A percentile compares a stretch with the other conserved stretches of the same genome.
These are phyloP conservation scores for Paecilomyces dactylethromorphus DNA, from an alignment of 2,329 filamentous ascomycete species.

Conservation along the genomic window DNA sequence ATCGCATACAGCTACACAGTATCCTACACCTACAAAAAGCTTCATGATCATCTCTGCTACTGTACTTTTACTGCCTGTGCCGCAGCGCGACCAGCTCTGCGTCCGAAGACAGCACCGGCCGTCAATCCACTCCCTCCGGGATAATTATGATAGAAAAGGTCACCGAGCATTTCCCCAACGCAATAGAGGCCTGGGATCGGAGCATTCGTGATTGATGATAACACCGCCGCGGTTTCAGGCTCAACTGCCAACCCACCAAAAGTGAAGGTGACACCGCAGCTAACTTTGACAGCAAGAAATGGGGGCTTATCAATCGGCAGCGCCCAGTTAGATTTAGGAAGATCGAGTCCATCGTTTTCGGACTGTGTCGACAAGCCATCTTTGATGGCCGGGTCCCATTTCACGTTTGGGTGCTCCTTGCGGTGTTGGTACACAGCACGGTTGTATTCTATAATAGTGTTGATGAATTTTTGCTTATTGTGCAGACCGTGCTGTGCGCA, in stretches of 20 bases:
- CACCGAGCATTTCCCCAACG: background rate
- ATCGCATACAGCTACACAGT: no score
- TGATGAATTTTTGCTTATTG: constrained; percentile 41
- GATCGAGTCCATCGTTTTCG: constrained; percentile 29
- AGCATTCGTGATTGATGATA: no score
- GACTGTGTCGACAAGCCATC: constrained; percentile 59
- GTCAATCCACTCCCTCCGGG: background rate
- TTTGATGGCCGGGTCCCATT: constrained; percentile 55
- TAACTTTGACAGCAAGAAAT: constrained; percentile 58
- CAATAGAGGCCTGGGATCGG: constrained; percentile 23
- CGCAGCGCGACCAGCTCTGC: no score
- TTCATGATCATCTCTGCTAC: no score
- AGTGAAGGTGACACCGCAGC: constrained; percentile 61
- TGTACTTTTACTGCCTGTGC: no score
- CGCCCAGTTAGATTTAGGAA: constrained; percentile 63
- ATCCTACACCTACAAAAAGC: no score
- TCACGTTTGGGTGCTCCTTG: constrained; percentile 37
- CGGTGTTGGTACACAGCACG: constrained; percentile 45
- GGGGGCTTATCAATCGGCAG: constrained; percentile 50
- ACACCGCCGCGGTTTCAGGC: constrained; percentile 41
- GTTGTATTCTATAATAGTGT: constrained; percentile 53
- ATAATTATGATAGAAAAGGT: background rate
- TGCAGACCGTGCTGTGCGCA: constrained; percentile 43
- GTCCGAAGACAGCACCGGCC: no score
- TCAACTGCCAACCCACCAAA: constrained; percentile 58